Conservation (phyloP, 257 asterid species). For the Orobanche coerulescens region DNA sequence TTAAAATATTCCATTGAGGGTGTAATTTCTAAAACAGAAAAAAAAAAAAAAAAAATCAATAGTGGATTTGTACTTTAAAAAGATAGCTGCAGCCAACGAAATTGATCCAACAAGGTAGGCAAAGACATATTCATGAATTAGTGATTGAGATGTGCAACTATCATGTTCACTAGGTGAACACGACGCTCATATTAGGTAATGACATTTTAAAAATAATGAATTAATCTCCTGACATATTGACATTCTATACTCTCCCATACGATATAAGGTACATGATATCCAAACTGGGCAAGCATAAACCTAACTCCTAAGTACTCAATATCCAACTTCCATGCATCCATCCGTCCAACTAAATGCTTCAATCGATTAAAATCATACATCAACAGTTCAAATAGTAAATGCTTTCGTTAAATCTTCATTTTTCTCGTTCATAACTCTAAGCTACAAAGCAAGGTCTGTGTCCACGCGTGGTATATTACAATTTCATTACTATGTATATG, state of each 20-base stretch:
- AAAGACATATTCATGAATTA: too few species aligned
- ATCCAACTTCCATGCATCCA: conserved; percentile 16
- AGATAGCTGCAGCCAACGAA: too few species aligned
- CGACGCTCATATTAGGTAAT: conserved; percentile 21
- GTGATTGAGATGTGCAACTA: too few species aligned
- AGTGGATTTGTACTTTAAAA: too few species aligned
- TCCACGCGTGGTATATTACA: not conserved
- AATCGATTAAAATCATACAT: not conserved
- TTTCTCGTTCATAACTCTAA: not conserved
- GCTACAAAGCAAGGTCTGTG: not conserved
- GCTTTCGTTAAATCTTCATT: not conserved
- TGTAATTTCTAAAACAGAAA: too few species aligned
- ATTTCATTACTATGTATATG: not conserved
- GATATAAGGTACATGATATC: not conserved
- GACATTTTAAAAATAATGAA: conserved; percentile 2
- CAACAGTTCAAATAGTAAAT: conserved; percentile 4
- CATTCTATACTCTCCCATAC: not conserved
- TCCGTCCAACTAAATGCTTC: not conserved
- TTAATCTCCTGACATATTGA: not conserved
- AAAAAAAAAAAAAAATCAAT: too few species aligned
- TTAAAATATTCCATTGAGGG: too few species aligned
- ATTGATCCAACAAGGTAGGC: too few species aligned
- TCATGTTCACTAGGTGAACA: too few species aligned
- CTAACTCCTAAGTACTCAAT: conserved; percentile 10
- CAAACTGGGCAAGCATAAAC: not conserved